Percentiles rank a stretch among this genome's conserved stretches.
phyloP scores from a whole-genome alignment of 164 flowering plant genomes.

The Sextonia rubra region DNA sequence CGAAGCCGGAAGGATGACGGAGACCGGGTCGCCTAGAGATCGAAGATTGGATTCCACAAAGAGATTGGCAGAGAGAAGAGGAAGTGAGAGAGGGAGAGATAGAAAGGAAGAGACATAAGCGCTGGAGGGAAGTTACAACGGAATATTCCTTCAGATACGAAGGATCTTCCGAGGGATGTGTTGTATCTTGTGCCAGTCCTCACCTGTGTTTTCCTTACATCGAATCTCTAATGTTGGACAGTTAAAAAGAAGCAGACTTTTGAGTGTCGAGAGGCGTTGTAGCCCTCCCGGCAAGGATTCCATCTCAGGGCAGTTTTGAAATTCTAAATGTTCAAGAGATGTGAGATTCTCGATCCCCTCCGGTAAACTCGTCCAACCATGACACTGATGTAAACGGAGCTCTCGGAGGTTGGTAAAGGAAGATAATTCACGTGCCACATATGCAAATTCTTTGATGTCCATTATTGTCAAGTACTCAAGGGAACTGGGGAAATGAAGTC shows the following conservation, averaged over 20 bases:
- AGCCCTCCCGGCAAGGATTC: not conserved
- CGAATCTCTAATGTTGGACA: not conserved
- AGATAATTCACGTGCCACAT: not conserved
- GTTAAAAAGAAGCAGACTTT: fast-evolving
- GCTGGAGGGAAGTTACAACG: too few relatives aligned
- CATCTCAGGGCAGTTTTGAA: not conserved
- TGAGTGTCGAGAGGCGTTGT: not conserved
- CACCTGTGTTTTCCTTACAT: not conserved
- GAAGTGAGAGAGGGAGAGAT: too few relatives aligned
- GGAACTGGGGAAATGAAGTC: slow-evolving; percentile 1
- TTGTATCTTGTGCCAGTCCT: not conserved
- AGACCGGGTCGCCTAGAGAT: too few relatives aligned
- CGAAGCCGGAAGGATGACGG: too few relatives aligned
- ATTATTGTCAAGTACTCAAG: not conserved
- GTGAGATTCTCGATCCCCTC: not conserved
- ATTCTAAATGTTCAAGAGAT: not conserved
- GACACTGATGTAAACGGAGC: fast-evolving
- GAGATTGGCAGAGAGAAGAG: too few relatives aligned
- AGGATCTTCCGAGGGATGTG: not conserved
- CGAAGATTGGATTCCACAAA: too few relatives aligned
- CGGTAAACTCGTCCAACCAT: not conserved
- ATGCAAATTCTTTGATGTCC: not conserved
- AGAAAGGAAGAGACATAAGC: too few relatives aligned
- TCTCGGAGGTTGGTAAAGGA: not conserved
- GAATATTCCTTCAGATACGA: too few relatives aligned